phyloP scores from a whole-genome alignment of 441 rosid species.

The Populus hybrid region DNA sequence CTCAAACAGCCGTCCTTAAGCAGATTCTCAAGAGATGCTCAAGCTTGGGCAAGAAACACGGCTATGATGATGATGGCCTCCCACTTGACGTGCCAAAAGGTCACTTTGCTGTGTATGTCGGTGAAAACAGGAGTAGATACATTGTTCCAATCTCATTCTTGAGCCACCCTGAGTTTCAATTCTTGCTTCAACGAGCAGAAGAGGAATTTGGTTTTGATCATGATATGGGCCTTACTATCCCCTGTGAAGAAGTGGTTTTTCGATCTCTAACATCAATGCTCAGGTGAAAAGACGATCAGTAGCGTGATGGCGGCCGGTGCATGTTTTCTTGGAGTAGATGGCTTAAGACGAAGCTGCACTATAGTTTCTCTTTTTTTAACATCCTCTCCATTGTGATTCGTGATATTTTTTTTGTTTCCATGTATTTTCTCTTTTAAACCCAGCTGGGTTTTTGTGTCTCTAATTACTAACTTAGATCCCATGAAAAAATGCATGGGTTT shows the following conservation, averaged over 20 bases:
- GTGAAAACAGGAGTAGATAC: slow-evolving; percentile 79
- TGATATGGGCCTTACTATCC: slow-evolving; percentile 93
- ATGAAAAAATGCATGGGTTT: slow-evolving; percentile 33
- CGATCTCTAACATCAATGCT: slow-evolving; percentile 78
- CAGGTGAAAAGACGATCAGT: slow-evolving; percentile 31
- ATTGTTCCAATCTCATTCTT: slow-evolving; percentile 87
- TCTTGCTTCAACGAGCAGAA: slow-evolving; percentile 74
- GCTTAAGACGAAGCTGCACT: slow-evolving; percentile 39
- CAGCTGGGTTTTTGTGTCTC: slow-evolving; percentile 35
- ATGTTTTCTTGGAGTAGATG: slow-evolving; percentile 34
- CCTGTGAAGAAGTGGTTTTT: slow-evolving; percentile 93
- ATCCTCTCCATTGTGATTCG: slow-evolving; percentile 36
- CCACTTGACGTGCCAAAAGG: slow-evolving; percentile 96
- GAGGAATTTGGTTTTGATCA: slow-evolving; percentile 97
- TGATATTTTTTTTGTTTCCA: slow-evolving; percentile 6
- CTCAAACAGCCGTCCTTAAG: slow-evolving; percentile 70
- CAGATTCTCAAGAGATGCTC: slow-evolving; percentile 90
- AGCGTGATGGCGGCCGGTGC: slow-evolving; percentile 1
- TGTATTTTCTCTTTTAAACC: slow-evolving; percentile 6
- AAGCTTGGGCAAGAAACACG: slow-evolving; percentile 76
- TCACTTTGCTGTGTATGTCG: slow-evolving; percentile 90
- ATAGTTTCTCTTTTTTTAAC: slow-evolving; percentile 44
- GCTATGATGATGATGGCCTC: slow-evolving; percentile 54
- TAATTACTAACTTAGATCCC: slow-evolving; percentile 41
- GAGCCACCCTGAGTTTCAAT: slow-evolving; percentile 72